Percentiles rank a stretch among this genome's conserved stretches.
These are phyloP conservation scores for Gossypium raimondii DNA, from an alignment of 345 rosid species.

Conservation along the genomic window DNA sequence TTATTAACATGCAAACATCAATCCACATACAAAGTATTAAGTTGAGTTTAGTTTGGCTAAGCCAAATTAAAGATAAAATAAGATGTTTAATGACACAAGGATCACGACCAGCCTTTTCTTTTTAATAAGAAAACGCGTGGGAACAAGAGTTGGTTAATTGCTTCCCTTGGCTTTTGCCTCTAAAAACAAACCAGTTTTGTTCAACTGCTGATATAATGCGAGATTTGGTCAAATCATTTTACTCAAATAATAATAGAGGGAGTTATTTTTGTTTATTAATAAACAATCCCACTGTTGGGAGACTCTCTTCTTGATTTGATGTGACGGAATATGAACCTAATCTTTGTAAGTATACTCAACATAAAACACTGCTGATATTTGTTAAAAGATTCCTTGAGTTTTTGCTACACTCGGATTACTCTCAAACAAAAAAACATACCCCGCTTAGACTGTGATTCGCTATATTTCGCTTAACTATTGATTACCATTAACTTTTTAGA, in stretches of 20 bases:
- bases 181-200: constrained; percentile 24
- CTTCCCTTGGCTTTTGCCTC: constrained; percentile 14
- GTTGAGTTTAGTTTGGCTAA: constrained; percentile 6
- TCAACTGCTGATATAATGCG: constrained; percentile 1
- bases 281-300: background rate
- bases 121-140: background rate
- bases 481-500: no score
- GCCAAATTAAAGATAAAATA: background rate
- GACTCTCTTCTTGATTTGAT: constrained; percentile 1
- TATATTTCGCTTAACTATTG: background rate
- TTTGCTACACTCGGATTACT: background rate
- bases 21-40: background rate
- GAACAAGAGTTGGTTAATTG: constrained; percentile 19
- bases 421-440: background rate
- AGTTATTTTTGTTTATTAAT: background rate
- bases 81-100: background rate
- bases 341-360: constrained; percentile 23
- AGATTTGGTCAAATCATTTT: constrained; percentile 35
- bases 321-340: constrained; percentile 40
- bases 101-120: no score
- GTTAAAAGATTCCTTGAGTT: background rate
- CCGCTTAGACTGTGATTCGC: background rate
- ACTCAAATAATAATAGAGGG: constrained; percentile 4
- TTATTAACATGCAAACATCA: background rate
- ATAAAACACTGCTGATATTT: constrained; percentile 1